phyloP scores from a whole-genome alignment of 202 grass and related monocot genomes.

The Tripidium arundinaceum region DNA sequence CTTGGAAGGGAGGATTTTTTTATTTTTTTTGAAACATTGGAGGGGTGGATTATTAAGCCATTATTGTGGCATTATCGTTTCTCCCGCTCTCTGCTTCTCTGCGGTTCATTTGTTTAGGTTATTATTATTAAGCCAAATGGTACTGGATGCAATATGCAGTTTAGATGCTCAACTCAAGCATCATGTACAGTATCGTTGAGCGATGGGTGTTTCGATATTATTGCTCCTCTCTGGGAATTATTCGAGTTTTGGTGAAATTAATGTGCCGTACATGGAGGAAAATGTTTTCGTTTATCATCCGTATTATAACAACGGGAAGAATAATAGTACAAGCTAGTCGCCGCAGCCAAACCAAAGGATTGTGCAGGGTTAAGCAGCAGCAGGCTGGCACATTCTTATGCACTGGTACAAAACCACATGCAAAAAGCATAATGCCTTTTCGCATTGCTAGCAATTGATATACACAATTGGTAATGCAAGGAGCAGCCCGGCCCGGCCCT shows the following conservation, averaged over 20 bases:
- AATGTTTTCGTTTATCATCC: background rate
- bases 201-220: background rate
- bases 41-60: slow-evolving; percentile 26
- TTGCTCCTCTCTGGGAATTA: background rate
- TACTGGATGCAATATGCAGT: background rate
- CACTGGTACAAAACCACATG: background rate
- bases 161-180: background rate
- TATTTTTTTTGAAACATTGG: too few relatives aligned
- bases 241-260: background rate
- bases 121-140: background rate
- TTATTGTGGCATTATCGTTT: slow-evolving; percentile 17
- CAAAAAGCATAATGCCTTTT: background rate
- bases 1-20: slow-evolving; percentile 22
- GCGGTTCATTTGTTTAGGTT: background rate
- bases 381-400: background rate
- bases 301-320: background rate
- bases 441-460: background rate
- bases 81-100: background rate
- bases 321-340: background rate
- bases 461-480: background rate
- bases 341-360: background rate
- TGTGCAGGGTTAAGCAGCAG: too few relatives aligned
- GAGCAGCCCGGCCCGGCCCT: background rate
- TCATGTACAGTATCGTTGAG: background rate
- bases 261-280: background rate